phyloP scores from a whole-genome alignment of 495 filamentous ascomycete species.

The Sporormia fimetaria region DNA sequence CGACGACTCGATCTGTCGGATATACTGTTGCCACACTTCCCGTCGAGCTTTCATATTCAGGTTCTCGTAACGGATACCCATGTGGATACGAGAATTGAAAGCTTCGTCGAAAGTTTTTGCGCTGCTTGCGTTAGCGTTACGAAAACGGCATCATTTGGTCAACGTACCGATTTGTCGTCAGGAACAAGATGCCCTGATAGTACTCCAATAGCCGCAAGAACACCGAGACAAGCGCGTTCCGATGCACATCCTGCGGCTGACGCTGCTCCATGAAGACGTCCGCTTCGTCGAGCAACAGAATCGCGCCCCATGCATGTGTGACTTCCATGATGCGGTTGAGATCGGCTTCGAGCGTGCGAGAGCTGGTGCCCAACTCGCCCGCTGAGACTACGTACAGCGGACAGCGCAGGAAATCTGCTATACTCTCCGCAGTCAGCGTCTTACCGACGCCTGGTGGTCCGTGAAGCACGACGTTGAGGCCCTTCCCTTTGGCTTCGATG shows the following conservation, averaged over 20 bases:
- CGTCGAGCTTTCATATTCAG: slow-evolving; percentile 64
- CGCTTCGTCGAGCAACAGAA: slow-evolving; percentile 38
- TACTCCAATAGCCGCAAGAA: slow-evolving; percentile 47
- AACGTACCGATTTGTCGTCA: slow-evolving; percentile 76
- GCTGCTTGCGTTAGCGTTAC: too few relatives aligned
- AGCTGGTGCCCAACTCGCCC: slow-evolving; percentile 72
- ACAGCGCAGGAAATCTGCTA: slow-evolving; percentile 69
- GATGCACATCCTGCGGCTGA: slow-evolving; percentile 35
- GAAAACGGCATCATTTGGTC: too few relatives aligned
- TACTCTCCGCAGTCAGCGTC: slow-evolving; percentile 79
- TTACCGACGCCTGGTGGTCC: slow-evolving; percentile 83
- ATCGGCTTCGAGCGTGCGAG: slow-evolving; percentile 63
- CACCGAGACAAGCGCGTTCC: slow-evolving; percentile 37
- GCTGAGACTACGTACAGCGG: slow-evolving; percentile 79
- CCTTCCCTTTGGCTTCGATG: slow-evolving; percentile 67
- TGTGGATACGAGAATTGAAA: slow-evolving; percentile 57
- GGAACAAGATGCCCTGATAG: slow-evolving; percentile 70
- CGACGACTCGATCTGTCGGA: slow-evolving; percentile 55
- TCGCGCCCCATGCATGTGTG: slow-evolving; percentile 74
- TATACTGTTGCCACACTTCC: slow-evolving; percentile 77
- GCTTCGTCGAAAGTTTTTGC: slow-evolving; percentile 63
- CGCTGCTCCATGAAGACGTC: slow-evolving; percentile 39
- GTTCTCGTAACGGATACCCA: slow-evolving; percentile 70
- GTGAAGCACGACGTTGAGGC: slow-evolving; percentile 64
- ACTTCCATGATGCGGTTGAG: slow-evolving; percentile 79